Base-by-base conservation (phyloP, 139 green algal species). In the Coelastrella sp. region DNA sequence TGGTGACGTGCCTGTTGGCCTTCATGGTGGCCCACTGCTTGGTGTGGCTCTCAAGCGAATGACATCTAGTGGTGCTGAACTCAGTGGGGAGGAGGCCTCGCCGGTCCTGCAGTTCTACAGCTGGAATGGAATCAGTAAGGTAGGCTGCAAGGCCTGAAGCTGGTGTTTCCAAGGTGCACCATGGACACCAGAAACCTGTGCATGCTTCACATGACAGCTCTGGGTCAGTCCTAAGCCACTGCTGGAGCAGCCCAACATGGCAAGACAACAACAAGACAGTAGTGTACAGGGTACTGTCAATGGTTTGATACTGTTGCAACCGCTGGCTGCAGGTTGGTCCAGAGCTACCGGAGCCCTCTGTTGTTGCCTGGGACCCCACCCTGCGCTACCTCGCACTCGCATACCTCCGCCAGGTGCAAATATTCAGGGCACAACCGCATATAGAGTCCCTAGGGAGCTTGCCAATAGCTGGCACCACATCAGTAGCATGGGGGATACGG, bases 391-490 rank as follows among this genome's bases (percentile, higher is more conserved):
- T 92, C 66, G 94, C 94, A 3, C 64, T 96, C 19, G 91, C 90
- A 19, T 96, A 95, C 92, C 80, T 93, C 17, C 86, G 83, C 47
- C 93, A 95, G 85, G 90, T 94, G 16, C 79, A 93, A 16, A n/a
- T 94, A 0, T 75, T 93, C 83, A 86, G 92, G 4, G 73, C 73
- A 5, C 78, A 86, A 22, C 92, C 92, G n/a, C 54, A 80, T 8
- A 78, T 96, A 22, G 79, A 90, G 71, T 60, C 82, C 4, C 71
- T 94, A 3, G 76, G 89, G 20, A 80, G 91, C 22, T 68, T 96
- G 54, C 92, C 93, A 77, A 68, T 96, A 4, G 83, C 54, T 6
- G 87, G 57, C 71, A 90, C 89, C 60, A 89, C 85, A 14, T 64
- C 78, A 75, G 86, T 92, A 56, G 90, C 92, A 47, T 96, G 93